A percentile compares a stretch with the other conserved stretches of the same genome.
Conservation (phyloP, 2,329 filamentous ascomycete genomes). For the Aureobasidium namibiae region DNA sequence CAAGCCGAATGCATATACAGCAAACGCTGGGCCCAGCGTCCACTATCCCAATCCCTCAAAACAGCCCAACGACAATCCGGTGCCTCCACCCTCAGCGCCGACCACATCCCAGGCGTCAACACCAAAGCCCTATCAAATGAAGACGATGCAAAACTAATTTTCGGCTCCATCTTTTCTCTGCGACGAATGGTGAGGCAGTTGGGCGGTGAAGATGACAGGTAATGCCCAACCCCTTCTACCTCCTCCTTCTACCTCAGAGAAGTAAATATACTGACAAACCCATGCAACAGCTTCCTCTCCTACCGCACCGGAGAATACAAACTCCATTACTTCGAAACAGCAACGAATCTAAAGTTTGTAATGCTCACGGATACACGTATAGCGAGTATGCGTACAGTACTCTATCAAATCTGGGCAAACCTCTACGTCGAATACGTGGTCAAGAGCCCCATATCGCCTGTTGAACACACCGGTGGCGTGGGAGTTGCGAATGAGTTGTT, state of each 20-base stretch:
- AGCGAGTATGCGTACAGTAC: conserved; percentile 81
- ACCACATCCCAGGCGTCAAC: conserved; percentile 23
- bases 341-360: conserved; percentile 89
- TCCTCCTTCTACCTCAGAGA: too few relatives aligned
- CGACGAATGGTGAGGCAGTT: conserved; percentile 96
- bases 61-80: conserved; percentile 42
- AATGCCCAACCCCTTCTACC: conserved; percentile 5
- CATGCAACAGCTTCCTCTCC: conserved; percentile 80
- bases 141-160: conserved; percentile 94
- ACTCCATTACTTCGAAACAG: conserved; percentile 97
- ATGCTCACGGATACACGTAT: conserved; percentile 89
- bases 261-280: conserved; percentile 15
- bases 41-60: conserved; percentile 36
- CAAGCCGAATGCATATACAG: conserved; percentile 96
- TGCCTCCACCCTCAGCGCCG: conserved; percentile 38
- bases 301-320: conserved; percentile 95
- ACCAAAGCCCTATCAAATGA: conserved; percentile 46
- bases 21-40: conserved; percentile 66
- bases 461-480: conserved; percentile 52
- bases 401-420: conserved; percentile 98
- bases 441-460: conserved; percentile 55
- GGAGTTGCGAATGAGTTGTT: conserved; percentile 60
- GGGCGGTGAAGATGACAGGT: conserved; percentile 79
- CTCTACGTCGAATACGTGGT: conserved; percentile 89
- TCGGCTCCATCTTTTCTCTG: conserved; percentile 91